Evolutionary conservation across 495 filamentous ascomycete genomes (phyloP), one percentile per base, ranked within the genome.

Genomic region (Aspergillus ostianus): DNA sequence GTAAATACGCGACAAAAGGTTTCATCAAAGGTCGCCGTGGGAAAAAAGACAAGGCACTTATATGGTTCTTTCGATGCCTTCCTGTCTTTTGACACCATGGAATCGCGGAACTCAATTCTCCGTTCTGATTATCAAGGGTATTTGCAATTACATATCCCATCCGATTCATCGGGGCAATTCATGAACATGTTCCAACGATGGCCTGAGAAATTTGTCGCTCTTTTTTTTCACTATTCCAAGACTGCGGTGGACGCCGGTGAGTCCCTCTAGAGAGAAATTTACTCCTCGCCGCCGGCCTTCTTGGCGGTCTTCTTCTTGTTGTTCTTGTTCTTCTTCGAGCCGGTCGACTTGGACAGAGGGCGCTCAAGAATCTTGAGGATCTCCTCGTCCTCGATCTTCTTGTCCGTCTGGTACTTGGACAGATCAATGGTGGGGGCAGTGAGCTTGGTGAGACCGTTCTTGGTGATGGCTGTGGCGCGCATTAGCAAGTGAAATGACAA

Each of bases 351-450:
- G 61, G 88, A 81, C 56, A 96, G 73, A 15, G 94, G 92, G 72
- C 88, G 88, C 75, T 91, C 91, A 51, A 98, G 81, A 61, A 98
- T 93, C 81, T 92, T 89, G 56, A 97, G 87, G 62, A 98, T 83
- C 76, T 97, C 92, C 74, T 94, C 90, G 67, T 98, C 93, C 58
- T 87, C 89, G 70, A 98, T 94, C 85, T 97, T 97, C 84, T 98
- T 97, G 73, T 98, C 91, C 3, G 89, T 87, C 82, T 93, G 91
- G 82, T 86, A 83, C 76, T 92, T 90, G 67, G 80, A 80, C 49
- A 94, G 68, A 65, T 97, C 90, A 19, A 85, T 72, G 57, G 89
- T 84, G 21, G 94, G 89, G 7, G 84, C 86, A 46, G 90, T 86
- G 26, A 98, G 77, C 73, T 90, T 90, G 66, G 87, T 89, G 71